A percentile compares a stretch with the other conserved stretches of the same genome.
phyloP scores from a whole-genome alignment of 225 moss, liverwort and hornwort species.

The Bryoerythrophyllum caledonicum region DNA sequence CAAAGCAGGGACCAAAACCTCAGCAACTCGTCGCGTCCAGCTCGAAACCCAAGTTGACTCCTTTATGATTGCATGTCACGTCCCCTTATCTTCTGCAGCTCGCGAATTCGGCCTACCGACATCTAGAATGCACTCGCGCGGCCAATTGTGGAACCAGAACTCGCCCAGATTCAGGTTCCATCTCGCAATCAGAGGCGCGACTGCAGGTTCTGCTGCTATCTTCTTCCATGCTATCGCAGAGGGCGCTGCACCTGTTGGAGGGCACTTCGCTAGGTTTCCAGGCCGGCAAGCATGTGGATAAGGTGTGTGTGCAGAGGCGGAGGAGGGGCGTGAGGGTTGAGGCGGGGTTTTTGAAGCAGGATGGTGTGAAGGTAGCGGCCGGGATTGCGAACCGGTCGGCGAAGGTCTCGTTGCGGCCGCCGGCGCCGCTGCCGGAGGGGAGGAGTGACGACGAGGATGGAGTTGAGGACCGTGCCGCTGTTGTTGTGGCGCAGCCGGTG shows the following conservation, averaged over 20 bases:
- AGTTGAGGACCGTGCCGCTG: no score
- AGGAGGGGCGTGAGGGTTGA: constrained; percentile 25
- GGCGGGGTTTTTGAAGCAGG: constrained; percentile 14
- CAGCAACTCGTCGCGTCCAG: no score
- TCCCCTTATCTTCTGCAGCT: no score
- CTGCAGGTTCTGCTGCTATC: background rate
- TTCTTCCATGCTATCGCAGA: constrained; percentile 45
- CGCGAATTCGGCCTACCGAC: no score
- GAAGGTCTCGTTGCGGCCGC: constrained; percentile 40
- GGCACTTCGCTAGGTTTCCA: constrained; percentile 12
- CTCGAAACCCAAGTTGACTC: no score
- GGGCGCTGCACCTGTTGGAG: constrained; percentile 37
- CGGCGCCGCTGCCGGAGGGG: constrained; percentile 29
- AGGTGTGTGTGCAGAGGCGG: constrained; percentile 16
- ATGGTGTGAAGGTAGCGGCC: constrained; percentile 17
- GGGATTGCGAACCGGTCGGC: background rate
- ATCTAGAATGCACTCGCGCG: no score
- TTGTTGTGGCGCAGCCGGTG: background rate
- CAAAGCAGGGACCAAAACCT: no score
- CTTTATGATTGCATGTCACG: no score
- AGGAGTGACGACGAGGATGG: constrained; percentile 16
- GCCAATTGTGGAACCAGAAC: no score
- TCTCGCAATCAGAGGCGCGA: no score
- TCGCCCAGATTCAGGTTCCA: no score
- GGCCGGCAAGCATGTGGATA: constrained; percentile 22